phyloP scores from a whole-genome alignment of 495 filamentous ascomycete genomes.

The Neurospora sp. region DNA sequence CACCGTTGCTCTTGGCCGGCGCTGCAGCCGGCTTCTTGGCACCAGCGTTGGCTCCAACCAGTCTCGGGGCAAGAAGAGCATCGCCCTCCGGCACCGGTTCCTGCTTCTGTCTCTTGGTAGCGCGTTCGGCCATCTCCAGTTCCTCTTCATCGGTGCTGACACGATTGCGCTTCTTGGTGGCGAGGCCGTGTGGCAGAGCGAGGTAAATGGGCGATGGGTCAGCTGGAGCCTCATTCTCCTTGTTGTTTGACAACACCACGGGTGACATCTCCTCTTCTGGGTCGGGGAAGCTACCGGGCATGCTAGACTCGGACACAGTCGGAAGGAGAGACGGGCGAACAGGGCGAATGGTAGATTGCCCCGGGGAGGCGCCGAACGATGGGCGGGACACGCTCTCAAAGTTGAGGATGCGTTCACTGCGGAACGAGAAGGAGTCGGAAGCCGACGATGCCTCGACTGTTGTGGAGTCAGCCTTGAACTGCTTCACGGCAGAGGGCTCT shows the following conservation, averaged over 20 bases:
- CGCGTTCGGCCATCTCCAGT: slow-evolving; percentile 31
- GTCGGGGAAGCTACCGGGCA: slow-evolving; percentile 42
- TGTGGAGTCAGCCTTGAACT: slow-evolving; percentile 15
- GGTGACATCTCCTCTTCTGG: background rate
- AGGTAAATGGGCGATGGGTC: slow-evolving; percentile 6
- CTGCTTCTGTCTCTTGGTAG: slow-evolving; percentile 36
- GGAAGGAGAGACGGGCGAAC: slow-evolving; percentile 43
- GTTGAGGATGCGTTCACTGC: slow-evolving; percentile 45
- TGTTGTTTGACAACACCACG: slow-evolving; percentile 20
- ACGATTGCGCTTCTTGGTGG: slow-evolving; percentile 63
- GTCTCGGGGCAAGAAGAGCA: slow-evolving; percentile 31
- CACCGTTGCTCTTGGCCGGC: slow-evolving; percentile 6
- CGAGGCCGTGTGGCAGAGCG: slow-evolving; percentile 54
- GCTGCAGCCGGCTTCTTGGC: background rate
- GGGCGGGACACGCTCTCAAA: slow-evolving; percentile 29
- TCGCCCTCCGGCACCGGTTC: slow-evolving; percentile 39
- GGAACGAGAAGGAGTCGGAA: slow-evolving; percentile 51
- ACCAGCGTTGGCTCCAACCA: slow-evolving; percentile 8
- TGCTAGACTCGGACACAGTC: slow-evolving; percentile 13
- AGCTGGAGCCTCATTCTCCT: slow-evolving; percentile 36
- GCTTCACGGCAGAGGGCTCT: slow-evolving; percentile 1
- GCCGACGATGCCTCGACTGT: slow-evolving; percentile 18
- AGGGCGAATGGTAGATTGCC: slow-evolving; percentile 46
- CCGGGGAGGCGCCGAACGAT: slow-evolving; percentile 39
- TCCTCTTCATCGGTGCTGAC: slow-evolving; percentile 41